These are phyloP conservation scores for Zalerion maritima DNA, from an alignment of 495 filamentous ascomycete genomes.

Conservation along the genomic window DNA sequence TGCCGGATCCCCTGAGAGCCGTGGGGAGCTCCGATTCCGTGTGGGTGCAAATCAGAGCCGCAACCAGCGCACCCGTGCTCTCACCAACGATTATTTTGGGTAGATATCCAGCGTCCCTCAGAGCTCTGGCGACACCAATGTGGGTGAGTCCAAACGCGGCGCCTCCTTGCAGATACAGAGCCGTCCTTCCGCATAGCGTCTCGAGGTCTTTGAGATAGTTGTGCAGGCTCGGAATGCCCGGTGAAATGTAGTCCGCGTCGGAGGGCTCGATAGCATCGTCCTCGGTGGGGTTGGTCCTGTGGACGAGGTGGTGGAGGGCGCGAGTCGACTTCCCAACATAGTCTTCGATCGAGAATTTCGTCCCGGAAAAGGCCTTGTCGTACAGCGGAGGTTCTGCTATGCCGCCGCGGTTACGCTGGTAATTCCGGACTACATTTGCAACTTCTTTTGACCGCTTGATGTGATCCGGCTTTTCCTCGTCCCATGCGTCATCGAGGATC, in stretches of 20 bases:
- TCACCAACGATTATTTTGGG: constrained; percentile 88
- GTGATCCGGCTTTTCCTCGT: too few species aligned
- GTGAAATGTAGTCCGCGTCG: constrained; percentile 3
- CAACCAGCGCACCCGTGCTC: constrained; percentile 80
- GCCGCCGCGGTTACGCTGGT: constrained; percentile 84
- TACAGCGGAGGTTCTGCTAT: constrained; percentile 76
- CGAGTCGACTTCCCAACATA: constrained; percentile 78
- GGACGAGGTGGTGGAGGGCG: too few species aligned
- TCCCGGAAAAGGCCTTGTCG: constrained; percentile 74
- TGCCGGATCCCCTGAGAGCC: constrained; percentile 62
- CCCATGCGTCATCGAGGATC: too few species aligned
- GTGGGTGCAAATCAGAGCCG: constrained; percentile 77
- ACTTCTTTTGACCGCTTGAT: too few species aligned
- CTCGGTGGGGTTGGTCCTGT: constrained; percentile 1
- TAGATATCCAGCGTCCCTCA: constrained; percentile 70
- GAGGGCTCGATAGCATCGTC: not conserved
- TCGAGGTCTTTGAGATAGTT: constrained; percentile 45
- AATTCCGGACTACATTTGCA: too few species aligned
- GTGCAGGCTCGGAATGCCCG: constrained; percentile 10
- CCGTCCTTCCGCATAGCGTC: constrained; percentile 74
- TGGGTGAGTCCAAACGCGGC: constrained; percentile 89
- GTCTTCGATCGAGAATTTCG: constrained; percentile 80
- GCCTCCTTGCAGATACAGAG: constrained; percentile 78
- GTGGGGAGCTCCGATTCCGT: constrained; percentile 71
- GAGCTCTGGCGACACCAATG: constrained; percentile 76